Evolutionary conservation across 2,329 filamentous ascomycete genomes (phyloP).

Genomic region (Nectriaceae sp.): DNA sequence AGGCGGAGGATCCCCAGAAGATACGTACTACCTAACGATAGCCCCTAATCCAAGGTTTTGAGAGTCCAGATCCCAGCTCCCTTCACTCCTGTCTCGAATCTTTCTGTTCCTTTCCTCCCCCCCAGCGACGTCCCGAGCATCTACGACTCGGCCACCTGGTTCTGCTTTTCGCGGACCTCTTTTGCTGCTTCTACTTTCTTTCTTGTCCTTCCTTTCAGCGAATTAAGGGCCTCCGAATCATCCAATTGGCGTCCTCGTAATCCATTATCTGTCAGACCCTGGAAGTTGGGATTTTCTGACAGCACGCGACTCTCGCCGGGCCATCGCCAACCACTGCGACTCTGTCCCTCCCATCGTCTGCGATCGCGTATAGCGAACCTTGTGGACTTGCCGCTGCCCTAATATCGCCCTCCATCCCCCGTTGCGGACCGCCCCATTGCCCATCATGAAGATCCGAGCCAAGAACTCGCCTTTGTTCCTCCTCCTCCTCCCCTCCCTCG

Average conservation of each 20-base stretch:
- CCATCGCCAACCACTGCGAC: background rate
- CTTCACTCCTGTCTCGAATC: too few species aligned
- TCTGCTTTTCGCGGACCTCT: too few species aligned
- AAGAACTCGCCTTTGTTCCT: constrained; percentile 58
- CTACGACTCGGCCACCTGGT: too few species aligned
- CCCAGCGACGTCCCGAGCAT: too few species aligned
- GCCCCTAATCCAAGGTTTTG: too few species aligned
- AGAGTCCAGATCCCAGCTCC: too few species aligned
- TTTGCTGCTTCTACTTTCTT: background rate
- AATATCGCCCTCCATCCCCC: constrained; percentile 2
- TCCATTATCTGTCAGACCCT: too few species aligned
- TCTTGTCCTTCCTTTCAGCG: background rate
- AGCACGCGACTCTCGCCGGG: background rate
- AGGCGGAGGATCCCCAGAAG: too few species aligned
- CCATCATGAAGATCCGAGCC: constrained; percentile 61
- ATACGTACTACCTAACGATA: too few species aligned
- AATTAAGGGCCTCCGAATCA: too few species aligned
- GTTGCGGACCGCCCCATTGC: constrained; percentile 2
- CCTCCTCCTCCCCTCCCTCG: constrained; percentile 60
- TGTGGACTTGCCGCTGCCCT: background rate
- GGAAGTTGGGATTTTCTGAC: too few species aligned
- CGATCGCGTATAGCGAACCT: background rate
- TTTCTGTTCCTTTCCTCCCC: too few species aligned
- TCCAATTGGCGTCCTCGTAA: background rate
- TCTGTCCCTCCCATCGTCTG: background rate